Conservation (phyloP, 805 yeast genomes). For the Starmerella floricola region DNA sequence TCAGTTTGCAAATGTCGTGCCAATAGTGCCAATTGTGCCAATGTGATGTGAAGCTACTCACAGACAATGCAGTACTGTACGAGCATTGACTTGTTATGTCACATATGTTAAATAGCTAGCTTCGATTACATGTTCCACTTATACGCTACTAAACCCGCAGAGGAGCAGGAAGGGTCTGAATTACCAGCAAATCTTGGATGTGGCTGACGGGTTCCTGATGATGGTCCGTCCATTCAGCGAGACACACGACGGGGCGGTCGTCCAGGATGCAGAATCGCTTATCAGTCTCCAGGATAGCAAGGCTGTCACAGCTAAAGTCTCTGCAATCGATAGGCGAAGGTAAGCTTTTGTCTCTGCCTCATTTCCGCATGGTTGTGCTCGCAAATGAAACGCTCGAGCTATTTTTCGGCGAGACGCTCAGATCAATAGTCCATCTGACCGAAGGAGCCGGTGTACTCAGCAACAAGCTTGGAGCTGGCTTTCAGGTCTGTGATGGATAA, state of each 20-base stretch:
- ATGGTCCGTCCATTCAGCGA: constrained; percentile 81
- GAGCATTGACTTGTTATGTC: too few species aligned
- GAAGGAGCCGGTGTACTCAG: constrained; percentile 34
- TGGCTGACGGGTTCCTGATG: constrained; percentile 77
- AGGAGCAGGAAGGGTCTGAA: constrained; percentile 33
- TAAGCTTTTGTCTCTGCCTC: constrained; percentile 32
- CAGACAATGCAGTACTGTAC: too few species aligned
- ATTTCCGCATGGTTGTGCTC: constrained; percentile 84
- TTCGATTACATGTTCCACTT: constrained; percentile 68
- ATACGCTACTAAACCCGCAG: too few species aligned
- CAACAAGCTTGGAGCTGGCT: constrained; percentile 39
- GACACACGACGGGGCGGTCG: constrained; percentile 32
- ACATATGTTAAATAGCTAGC: too few species aligned
- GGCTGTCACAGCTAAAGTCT: too few species aligned
- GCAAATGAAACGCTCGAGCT: constrained; percentile 91
- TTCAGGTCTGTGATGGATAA: constrained; percentile 84
- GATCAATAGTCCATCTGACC: constrained; percentile 51
- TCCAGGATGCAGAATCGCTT: constrained; percentile 49
- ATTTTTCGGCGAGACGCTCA: constrained; percentile 58
- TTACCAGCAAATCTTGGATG: constrained; percentile 65
- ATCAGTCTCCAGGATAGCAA: constrained; percentile 30
- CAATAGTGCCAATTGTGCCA: too few species aligned
- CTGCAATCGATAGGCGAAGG: too few species aligned
- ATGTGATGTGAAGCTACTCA: too few species aligned
- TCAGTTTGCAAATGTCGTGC: too few species aligned